Conservation (phyloP, 768 basidiomycete genomes). For the Atractiella rhizophila region DNA sequence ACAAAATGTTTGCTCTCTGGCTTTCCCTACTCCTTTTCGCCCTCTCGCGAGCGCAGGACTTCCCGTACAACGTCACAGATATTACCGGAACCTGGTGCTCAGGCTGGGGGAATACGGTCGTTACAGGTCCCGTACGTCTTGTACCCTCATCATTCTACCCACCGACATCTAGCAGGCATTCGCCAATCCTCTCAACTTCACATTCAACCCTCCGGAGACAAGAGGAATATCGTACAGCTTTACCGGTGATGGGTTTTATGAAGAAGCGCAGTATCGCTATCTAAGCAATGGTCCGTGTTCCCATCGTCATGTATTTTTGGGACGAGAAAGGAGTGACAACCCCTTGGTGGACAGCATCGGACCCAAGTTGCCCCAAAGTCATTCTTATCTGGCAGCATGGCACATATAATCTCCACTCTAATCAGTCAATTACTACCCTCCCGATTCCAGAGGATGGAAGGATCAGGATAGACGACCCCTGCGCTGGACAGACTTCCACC, state of each 20-base stretch:
- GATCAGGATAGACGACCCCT: constrained; percentile 85
- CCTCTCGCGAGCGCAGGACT: too few relatives aligned
- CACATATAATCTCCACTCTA: constrained; percentile 13
- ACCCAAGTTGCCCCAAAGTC: constrained; percentile 71
- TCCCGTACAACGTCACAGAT: too few relatives aligned
- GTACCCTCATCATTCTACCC: too few relatives aligned
- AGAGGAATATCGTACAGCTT: constrained; percentile 40
- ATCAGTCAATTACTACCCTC: constrained; percentile 21
- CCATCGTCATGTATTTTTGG: neutral
- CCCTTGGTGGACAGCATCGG: constrained; percentile 29
- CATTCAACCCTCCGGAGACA: constrained; percentile 58
- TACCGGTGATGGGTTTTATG: constrained; percentile 37
- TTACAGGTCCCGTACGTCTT: too few relatives aligned
- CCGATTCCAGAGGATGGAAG: constrained; percentile 59
- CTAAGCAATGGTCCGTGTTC: constrained; percentile 42
- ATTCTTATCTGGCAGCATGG: constrained; percentile 80
- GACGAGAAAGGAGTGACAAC: neutral
- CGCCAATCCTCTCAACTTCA: constrained; percentile 52
- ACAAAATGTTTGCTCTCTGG: too few relatives aligned
- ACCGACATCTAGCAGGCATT: too few relatives aligned
- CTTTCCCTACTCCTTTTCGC: too few relatives aligned
- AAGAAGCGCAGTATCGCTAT: constrained; percentile 76
- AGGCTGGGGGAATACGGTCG: too few relatives aligned
- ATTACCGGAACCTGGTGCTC: too few relatives aligned
- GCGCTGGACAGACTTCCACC: constrained; percentile 64